Evolutionary conservation across 805 yeast genomes (phyloP), one percentile per base, ranked within the genome.

Genomic region (Kuraishia piskuri): DNA sequence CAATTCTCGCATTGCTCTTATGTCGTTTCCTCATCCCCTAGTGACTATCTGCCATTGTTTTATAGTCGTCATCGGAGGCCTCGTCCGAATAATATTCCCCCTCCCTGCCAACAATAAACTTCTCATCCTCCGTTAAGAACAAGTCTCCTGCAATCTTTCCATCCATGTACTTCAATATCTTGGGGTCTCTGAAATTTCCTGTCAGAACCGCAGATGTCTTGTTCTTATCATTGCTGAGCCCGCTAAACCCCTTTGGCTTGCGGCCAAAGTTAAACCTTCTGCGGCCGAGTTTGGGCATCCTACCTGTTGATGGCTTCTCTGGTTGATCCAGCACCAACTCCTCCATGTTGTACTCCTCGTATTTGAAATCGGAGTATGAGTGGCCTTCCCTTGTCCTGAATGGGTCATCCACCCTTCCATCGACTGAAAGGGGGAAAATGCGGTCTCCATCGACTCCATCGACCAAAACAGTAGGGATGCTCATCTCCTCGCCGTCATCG

Each of bases 121-220:
- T 52, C 20, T 55, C 53, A 37, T 56, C 53, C 44, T 58, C 61
- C 19, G 56, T 55, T n/a, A 60, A 25, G 22, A 59, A 49, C 21
- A 60, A 46, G 12, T 58, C 61, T 20, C 49, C 50, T 2, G 56
- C 49, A 6, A 49, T 8, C 19, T 51, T 50, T 2, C 48, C 23
- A 50, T 50, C 49, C 40, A 57, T 22, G 22, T 52, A 46, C 10
- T 50, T 49, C 1, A 52, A 26, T 24, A 54, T 53, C 17, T 49
- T 49, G 4, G 52, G 52, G 17, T 57, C 55, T 46, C 56, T 51
- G 2, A 17, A 7, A 10, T 31, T 6, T 14, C 17, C 31, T 25
- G 31, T 25, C 10, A 25, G 31, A 10, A 7, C 10, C 6, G 9
- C 40, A 31, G 17, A n/a, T 8, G 4, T n/a, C 40, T 31, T 31